Conservation (phyloP, 169 alveolate genomes). For the Eimeria acervulina region DNA sequence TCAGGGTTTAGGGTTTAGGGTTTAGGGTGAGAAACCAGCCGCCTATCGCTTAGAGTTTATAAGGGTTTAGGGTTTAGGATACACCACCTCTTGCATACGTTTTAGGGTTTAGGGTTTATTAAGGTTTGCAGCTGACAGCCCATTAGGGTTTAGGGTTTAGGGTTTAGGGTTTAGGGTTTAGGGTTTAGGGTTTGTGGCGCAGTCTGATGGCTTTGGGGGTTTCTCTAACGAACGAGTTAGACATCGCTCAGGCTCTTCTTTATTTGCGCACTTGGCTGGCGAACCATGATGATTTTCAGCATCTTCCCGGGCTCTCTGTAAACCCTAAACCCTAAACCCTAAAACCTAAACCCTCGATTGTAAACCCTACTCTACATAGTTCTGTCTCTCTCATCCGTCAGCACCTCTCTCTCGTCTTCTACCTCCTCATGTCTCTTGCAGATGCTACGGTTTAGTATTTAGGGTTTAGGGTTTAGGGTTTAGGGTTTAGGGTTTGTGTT, state of each 20-base stretch:
- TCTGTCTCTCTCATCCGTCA: not conserved
- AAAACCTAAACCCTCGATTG: conserved; percentile 15
- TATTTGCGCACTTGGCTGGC: conserved; percentile 82
- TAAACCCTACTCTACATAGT: not conserved
- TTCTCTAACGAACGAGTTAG: conserved; percentile 92
- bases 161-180: conserved; percentile 40
- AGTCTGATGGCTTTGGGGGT: conserved; percentile 91
- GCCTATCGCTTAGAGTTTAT: not conserved
- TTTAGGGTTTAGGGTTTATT: conserved; percentile 80
- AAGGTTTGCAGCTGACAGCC: not conserved
- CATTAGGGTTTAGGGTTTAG: too few species aligned
- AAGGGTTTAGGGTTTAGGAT: conserved; percentile 15
- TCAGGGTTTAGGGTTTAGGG: not conserved
- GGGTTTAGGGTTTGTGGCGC: conserved; percentile 85
- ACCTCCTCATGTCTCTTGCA: not conserved
- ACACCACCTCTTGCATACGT: too few species aligned
- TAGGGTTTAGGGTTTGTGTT: conserved; percentile 39
- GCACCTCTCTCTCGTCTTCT: not conserved
- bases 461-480: conserved; percentile 18
- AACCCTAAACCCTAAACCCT: conserved; percentile 34
- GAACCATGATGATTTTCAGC: conserved; percentile 82
- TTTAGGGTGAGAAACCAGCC: too few species aligned
- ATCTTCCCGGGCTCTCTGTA: conserved; percentile 68
- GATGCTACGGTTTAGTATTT: not conserved
- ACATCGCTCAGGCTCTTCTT: conserved; percentile 89